Evolutionary conservation across 78 protist genomes (phyloP), one percentile per base, ranked within the genome.

Genomic region (Speleostelium caveatum): DNA sequence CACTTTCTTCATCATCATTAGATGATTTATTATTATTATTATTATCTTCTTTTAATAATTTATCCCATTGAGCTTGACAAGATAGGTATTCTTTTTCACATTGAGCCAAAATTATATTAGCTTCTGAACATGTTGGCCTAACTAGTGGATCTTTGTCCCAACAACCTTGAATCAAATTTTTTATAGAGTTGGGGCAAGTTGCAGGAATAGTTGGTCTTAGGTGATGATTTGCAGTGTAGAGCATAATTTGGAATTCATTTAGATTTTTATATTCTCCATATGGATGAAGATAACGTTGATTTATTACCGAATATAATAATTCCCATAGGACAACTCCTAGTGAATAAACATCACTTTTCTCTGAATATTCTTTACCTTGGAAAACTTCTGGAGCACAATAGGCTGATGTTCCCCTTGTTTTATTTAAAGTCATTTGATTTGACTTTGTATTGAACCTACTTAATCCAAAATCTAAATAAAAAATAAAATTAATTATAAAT

Each of bases 331-430:
- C 91, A 39, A 83, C 73, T 38, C 88, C 86, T n/a, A 92, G 60
- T 36, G 85, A 67, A 53, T 85, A 92, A 30, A 92, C 55, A 61
- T 92, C 95, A 0, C 62, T 35, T 24, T 77, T 51, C 30, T 69
- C 79, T 21, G 59, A 24, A 67, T 75, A 90, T n/a, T 90, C 88
- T 41, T 79, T 53, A 30, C 94, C 94, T 42, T 73, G 73, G 56
- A 76, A 78, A 2, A 92, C 83, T 32, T 92, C 95, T 14, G 95
- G 95, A 0, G 95, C 95, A 33, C 91, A 77, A 53, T 80, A 92
- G n/a, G 83, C 88, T 1, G 71, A 41, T 14, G 95, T 92, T 32
- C 95, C 95, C 41, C 87, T 45, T 2, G 90, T 73, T 53, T 92
- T 85, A 38, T 80, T 75, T 49, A 92, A 58, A 0, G 95, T 92